These are phyloP conservation scores for Cucumis cinereus DNA, from an alignment of 306 rosid genomes.

Conservation along the genomic window DNA sequence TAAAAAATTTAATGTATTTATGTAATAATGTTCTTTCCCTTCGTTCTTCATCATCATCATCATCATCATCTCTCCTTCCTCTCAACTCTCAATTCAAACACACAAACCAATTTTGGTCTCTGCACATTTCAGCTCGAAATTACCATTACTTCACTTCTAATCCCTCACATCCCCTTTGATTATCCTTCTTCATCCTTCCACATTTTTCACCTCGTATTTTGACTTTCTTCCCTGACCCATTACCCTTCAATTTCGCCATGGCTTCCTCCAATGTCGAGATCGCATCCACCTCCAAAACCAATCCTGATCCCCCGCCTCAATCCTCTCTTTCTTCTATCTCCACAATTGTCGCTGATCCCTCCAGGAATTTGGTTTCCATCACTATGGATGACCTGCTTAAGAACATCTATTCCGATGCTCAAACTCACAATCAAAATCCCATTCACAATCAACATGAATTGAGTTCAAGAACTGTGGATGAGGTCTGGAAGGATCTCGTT, in stretches of 20 bases:
- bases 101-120: too few species aligned
- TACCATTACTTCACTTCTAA: too few species aligned
- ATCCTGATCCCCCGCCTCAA: slow-evolving; percentile 72
- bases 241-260: slow-evolving; percentile 38
- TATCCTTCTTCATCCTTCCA: not conserved
- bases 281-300: slow-evolving; percentile 35
- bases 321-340: slow-evolving; percentile 52
- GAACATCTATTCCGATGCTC: slow-evolving; percentile 29
- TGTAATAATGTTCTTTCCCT: too few species aligned
- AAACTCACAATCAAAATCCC: not conserved
- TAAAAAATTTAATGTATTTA: too few species aligned
- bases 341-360: slow-evolving; percentile 26
- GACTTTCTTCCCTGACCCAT: too few species aligned
- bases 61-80: too few species aligned
- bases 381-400: slow-evolving; percentile 75
- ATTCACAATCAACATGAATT: slow-evolving; percentile 4
- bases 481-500: slow-evolving; percentile 63
- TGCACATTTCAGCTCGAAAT: too few species aligned
- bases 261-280: slow-evolving; percentile 65
- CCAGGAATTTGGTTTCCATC: slow-evolving; percentile 20
- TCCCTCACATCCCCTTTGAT: too few species aligned
- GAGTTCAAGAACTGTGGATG: slow-evolving; percentile 30
- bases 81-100: too few species aligned
- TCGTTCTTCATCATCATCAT: too few species aligned
- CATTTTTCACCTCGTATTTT: not conserved